phyloP scores from a whole-genome alignment of 2,329 filamentous ascomycete genomes.

The Amauroascus niger region DNA sequence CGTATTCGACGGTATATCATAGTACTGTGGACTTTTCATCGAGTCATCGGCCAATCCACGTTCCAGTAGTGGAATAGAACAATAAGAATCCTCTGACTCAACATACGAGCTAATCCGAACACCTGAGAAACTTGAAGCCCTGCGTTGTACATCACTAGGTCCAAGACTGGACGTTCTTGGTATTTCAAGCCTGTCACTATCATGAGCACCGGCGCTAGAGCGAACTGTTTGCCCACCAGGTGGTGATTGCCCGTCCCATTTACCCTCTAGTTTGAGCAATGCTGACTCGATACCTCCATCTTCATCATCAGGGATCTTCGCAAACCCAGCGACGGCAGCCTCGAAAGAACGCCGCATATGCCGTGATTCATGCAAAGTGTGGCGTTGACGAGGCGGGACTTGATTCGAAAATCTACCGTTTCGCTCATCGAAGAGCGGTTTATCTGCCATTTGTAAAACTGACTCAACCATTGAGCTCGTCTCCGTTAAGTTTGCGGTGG shows the following conservation, averaged over 20 bases:
- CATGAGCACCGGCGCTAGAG: background rate
- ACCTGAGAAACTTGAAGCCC: background rate
- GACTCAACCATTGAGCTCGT: slow-evolving; percentile 27
- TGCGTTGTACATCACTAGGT: background rate
- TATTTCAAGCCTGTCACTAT: background rate
- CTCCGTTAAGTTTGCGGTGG: slow-evolving; percentile 30
- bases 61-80: slow-evolving; percentile 66
- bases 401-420: background rate
- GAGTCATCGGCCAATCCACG: slow-evolving; percentile 46
- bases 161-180: background rate
- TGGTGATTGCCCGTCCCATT: slow-evolving; percentile 51
- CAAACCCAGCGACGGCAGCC: slow-evolving; percentile 74
- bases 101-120: slow-evolving; percentile 37
- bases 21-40: slow-evolving; percentile 38
- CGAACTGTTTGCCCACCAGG: background rate
- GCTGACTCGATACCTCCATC: slow-evolving; percentile 91
- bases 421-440: background rate
- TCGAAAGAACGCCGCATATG: slow-evolving; percentile 65
- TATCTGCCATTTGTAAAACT: slow-evolving; percentile 22
- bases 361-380: slow-evolving; percentile 2
- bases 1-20: background rate
- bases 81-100: slow-evolving; percentile 63
- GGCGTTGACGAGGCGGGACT: background rate
- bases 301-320: slow-evolving; percentile 77
- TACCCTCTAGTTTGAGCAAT: slow-evolving; percentile 82